Evolutionary conservation across 169 alveolate species (phyloP), one percentile per base, ranked within the genome.

Genomic region (Plasmodium fragile): DNA sequence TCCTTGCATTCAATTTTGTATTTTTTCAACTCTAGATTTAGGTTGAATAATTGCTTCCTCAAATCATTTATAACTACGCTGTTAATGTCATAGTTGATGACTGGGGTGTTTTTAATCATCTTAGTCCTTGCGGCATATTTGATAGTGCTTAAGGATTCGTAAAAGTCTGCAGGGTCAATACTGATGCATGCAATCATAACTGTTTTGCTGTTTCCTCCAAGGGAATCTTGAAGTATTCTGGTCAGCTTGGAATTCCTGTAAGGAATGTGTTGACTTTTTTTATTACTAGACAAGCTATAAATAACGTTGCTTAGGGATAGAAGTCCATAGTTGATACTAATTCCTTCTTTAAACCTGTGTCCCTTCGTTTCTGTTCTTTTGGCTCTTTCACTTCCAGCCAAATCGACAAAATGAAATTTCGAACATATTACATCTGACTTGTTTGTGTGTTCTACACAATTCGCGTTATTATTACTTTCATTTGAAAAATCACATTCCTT

Each of bases 121-220:
- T 98, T 97, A 22, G 98, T 98, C 82, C 98, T 87, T 49, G 78
- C 87, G n/a, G 98, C 99, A 85, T 96, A 97, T 92, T 97, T 97
- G 52, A 98, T 79, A 5, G 98, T 97, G 53, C 97, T 97, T 36
- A 96, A 92, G 36, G 98, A 96, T 92, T 98, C 99, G 53, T 97
- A 98, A 91, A 96, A 97, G 72, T 95, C 96, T 32, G 95, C 95
- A 71, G 96, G 97, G 39, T 98, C 98, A 0, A 98, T 98, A 11
- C 98, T 96, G 53, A 97, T 96, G 75, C 98, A 97, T 10, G 98
- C 98, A 16, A 98, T 98, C 99, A 98, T 98, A 16, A 96, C 94
- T 34, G 99, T 98, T 71, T 97, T 95, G 22, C 98, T 96, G 91
- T 98, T 97, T 22, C 99, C 99, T 8, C 99, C 99, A 32, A 98